Base-by-base conservation (phyloP, 192 early-diverging fungal genomes). In the Diversispora eburnea region DNA sequence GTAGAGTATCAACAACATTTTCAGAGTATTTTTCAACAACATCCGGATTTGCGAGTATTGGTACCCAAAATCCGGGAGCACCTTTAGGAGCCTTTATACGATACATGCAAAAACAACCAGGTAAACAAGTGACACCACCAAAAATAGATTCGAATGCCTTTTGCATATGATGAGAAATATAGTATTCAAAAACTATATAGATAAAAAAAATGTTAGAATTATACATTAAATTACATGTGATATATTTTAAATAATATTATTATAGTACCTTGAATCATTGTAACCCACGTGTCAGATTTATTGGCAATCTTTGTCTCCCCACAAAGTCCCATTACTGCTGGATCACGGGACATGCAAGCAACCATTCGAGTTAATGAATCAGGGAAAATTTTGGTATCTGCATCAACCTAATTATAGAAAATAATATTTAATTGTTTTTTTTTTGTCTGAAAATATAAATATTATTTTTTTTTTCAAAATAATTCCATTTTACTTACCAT, bases 101-200 rank as follows among this genome's bases (percentile, higher is more conserved):
- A 78, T 93, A 93, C 91, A 91, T 91, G 66, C 89, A 93, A 83
- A 93, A 93, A 76, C 92, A 93, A 43, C 92, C 92, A 3, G 92
- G 92, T 56, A 93, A 76, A 76, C 92, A 93, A 4, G 91, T 92
- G 15, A 93, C 92, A 69, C 90, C 90, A 63, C 92, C 92, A 84
- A 93, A 93, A 70, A 93, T 88, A 0, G 90, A 91, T 81, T 93
- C 92, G 69, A 93, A 93, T 12, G 90, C 92, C 82, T 93, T 93
- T 76, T 82, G 81, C 78, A 86, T 84, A 79, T 93, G 92, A 77
- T 93, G 92, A 25, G 89, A 89, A 75, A 94, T 92, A 77, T 94
- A 91, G 81, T 94, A 94, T 83, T 94, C 91, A 70, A 92, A 92
- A 46, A 94, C 91, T 83, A 66, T 60, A 13, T 57, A 8, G 51